phyloP scores from a whole-genome alignment of 441 rosid genomes.

The Syzygium syzygioides region DNA sequence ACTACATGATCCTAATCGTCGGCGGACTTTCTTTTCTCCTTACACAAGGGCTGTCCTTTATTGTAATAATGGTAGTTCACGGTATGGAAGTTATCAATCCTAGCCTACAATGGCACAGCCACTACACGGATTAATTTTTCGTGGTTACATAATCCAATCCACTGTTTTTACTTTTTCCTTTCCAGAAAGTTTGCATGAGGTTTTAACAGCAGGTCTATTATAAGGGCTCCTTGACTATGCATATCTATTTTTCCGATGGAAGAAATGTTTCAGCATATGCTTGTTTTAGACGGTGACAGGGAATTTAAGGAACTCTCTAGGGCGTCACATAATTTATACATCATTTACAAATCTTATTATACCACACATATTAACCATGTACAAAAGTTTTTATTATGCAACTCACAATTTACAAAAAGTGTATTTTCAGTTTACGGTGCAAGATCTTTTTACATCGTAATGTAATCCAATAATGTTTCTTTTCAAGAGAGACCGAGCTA shows the following conservation, averaged over 20 bases:
- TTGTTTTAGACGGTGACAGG: neutral
- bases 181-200: neutral
- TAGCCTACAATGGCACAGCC: neutral
- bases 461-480: neutral
- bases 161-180: neutral
- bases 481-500: neutral
- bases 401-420: constrained; percentile 5
- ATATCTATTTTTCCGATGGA: neutral
- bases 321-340: neutral
- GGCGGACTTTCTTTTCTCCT: neutral
- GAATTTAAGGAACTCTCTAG: neutral
- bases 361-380: neutral
- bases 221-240: neutral
- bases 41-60: neutral
- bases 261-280: neutral
- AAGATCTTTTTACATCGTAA: neutral
- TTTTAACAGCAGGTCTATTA: neutral
- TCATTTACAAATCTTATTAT: neutral
- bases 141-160: neutral
- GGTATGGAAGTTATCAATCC: neutral
- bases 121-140: neutral
- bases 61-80: neutral
- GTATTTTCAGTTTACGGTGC: neutral
- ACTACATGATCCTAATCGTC: neutral
- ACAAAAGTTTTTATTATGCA: neutral